A percentile compares a stretch with the other conserved stretches of the same genome.
Conservation (phyloP, 2,329 filamentous ascomycete genomes). For the Knufia petricola region DNA sequence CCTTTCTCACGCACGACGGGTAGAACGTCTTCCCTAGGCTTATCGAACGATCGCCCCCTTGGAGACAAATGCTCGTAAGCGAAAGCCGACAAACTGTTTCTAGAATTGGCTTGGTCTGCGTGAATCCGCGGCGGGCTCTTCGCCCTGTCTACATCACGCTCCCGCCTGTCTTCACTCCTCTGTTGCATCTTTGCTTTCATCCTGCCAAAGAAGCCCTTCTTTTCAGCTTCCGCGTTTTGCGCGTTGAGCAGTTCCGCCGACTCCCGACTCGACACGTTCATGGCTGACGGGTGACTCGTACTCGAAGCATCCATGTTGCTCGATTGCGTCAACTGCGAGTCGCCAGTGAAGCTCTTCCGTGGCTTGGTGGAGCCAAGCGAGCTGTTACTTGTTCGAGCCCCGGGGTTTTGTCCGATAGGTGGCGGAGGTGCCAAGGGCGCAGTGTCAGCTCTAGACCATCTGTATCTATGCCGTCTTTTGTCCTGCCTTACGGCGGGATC, state of each 20-base stretch:
- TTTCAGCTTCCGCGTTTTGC: constrained; percentile 36
- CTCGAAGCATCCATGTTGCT: constrained; percentile 29
- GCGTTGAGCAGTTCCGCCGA: constrained; percentile 30
- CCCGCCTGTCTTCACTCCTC: constrained; percentile 45
- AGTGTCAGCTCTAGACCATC: constrained; percentile 58
- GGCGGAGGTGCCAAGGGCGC: constrained; percentile 36
- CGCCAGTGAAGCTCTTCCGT: constrained; percentile 37
- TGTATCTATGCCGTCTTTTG: constrained; percentile 62
- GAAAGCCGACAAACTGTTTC: constrained; percentile 30
- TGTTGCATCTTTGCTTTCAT: constrained; percentile 53
- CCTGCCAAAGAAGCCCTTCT: constrained; percentile 54
- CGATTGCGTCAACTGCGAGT: constrained; percentile 33
- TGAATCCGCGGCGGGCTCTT: constrained; percentile 41
- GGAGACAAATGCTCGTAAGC: constrained; percentile 22
- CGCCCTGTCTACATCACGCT: constrained; percentile 41
- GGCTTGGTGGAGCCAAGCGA: constrained; percentile 50
- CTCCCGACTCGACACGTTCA: constrained; percentile 29
- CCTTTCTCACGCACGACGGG: constrained; percentile 7
- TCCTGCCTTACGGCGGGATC: constrained; percentile 46
- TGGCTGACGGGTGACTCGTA: constrained; percentile 20
- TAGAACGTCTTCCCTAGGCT: constrained; percentile 14
- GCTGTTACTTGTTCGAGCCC: constrained; percentile 56
- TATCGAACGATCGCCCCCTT: constrained; percentile 20
- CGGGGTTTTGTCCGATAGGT: constrained; percentile 52
- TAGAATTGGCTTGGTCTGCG: constrained; percentile 27